phyloP scores from a whole-genome alignment of 371 early-diverging fungal species.

The Mortierella sp. region DNA sequence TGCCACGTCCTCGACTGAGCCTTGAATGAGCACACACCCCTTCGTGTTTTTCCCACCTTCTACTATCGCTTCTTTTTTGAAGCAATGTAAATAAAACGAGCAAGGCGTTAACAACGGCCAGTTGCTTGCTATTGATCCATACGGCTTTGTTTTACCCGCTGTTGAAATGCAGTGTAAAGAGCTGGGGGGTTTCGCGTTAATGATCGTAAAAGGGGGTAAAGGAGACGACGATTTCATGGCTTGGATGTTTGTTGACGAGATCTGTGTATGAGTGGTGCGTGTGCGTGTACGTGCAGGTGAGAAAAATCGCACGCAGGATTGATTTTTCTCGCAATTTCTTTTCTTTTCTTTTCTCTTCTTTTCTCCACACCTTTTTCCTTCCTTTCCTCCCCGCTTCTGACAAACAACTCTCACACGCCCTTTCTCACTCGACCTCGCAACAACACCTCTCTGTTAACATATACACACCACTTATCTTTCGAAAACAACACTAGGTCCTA shows the following conservation, averaged over 20 bases:
- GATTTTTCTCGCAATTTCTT: slow-evolving; percentile 14
- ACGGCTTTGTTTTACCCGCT: background rate
- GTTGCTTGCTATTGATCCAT: no score
- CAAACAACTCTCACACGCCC: background rate
- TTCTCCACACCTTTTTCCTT: background rate
- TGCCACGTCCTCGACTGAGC: slow-evolving; percentile 63
- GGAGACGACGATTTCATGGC: background rate
- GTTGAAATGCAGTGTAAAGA: background rate
- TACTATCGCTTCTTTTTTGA: background rate
- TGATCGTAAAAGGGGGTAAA: background rate
- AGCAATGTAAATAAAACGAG: background rate
- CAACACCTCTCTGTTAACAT: background rate
- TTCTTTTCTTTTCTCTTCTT: background rate
- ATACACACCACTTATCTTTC: background rate
- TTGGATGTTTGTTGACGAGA: background rate
- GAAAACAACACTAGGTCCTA: background rate
- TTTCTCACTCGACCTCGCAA: background rate
- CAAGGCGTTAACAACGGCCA: background rate
- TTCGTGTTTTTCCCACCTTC: background rate
- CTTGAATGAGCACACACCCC: slow-evolving; percentile 31
- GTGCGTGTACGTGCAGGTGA: background rate
- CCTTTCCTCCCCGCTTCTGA: background rate
- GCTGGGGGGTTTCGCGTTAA: background rate
- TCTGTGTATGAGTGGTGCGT: background rate
- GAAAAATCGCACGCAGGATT: background rate